Conservation (phyloP, 1,284 basidiomycete species). For the Fistulina hepatica region DNA sequence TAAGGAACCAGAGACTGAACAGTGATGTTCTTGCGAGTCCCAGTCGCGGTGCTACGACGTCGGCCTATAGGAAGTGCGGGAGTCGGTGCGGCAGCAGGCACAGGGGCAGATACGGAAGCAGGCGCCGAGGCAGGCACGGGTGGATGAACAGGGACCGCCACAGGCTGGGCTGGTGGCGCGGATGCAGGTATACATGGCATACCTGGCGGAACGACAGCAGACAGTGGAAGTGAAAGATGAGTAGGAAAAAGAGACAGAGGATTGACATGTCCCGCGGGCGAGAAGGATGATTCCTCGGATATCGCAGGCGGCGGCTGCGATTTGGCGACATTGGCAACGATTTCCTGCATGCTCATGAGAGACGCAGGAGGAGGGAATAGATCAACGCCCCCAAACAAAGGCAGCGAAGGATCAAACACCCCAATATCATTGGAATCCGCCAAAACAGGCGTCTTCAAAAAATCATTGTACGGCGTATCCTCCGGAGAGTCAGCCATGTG, state of each 20-base stretch:
- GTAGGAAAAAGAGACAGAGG: too few relatives aligned
- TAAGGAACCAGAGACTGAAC: conserved; percentile 40
- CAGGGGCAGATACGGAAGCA: background rate
- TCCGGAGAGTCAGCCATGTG: conserved; percentile 12
- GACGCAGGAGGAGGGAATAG: background rate
- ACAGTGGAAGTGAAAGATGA: too few relatives aligned
- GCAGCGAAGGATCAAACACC: background rate
- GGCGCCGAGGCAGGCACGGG: background rate
- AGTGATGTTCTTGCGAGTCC: conserved; percentile 43
- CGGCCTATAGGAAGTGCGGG: background rate
- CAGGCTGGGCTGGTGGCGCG: too few relatives aligned
- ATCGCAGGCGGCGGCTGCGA: background rate
- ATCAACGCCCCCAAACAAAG: background rate
- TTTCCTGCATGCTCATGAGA: background rate
- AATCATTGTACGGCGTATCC: conserved; percentile 14
- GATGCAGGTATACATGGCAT: too few relatives aligned
- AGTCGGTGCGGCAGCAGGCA: background rate
- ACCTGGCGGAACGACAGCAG: too few relatives aligned
- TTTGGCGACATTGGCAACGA: background rate
- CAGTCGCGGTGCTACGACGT: conserved; percentile 31
- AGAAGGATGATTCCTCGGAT: background rate
- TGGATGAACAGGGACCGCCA: background rate
- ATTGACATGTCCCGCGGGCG: background rate
- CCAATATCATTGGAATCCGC: background rate
- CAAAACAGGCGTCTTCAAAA: conserved; percentile 12